A percentile compares a stretch with the other conserved stretches of the same genome.
These are phyloP conservation scores for Globisporangium polare DNA, from an alignment of 352 stramenopile species.

Conservation along the genomic window DNA sequence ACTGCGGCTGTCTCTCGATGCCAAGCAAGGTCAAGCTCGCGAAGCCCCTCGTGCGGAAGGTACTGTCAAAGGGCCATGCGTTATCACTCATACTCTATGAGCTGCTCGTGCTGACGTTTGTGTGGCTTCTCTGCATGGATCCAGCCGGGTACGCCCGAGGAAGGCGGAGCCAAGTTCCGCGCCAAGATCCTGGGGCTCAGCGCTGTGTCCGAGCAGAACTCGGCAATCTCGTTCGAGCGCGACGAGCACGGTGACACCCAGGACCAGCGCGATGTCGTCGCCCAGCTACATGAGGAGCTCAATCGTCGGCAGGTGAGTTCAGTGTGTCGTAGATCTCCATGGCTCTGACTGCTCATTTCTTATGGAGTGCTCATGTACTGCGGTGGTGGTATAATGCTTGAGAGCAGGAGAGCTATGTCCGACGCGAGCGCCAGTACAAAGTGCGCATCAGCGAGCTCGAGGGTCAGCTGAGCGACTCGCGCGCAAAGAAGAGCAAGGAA, in stretches of 20 bases:
- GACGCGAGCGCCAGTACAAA: conserved; percentile 85
- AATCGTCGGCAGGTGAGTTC: conserved; percentile 38
- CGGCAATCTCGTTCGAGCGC: conserved; percentile 20
- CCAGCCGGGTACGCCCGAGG: conserved; percentile 31
- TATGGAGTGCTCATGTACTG: not conserved
- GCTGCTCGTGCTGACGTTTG: not conserved
- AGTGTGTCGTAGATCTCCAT: no score
- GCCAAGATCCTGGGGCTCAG: conserved; percentile 51
- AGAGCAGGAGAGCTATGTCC: conserved; percentile 78
- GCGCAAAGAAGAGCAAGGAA: conserved; percentile 72
- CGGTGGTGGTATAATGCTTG: not conserved
- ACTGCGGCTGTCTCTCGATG: not conserved
- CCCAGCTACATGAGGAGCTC: conserved; percentile 61
- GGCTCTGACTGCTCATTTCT: not conserved
- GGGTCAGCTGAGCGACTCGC: conserved; percentile 52
- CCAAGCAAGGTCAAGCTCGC: conserved; percentile 11
- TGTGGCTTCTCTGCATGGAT: not conserved
- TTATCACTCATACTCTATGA: not conserved
- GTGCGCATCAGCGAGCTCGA: conserved; percentile 83
- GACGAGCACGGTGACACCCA: conserved; percentile 26
- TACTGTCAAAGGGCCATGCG: not conserved
- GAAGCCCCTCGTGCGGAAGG: conserved; percentile 13
- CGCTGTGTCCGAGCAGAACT: conserved; percentile 39
- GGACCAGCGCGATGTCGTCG: conserved; percentile 42
- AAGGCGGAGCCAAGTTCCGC: conserved; percentile 41